A percentile compares a stretch with the other conserved stretches of the same genome.
Conservation (phyloP, 1,284 basidiomycete genomes). For the Naganishia liquefaciens region DNA sequence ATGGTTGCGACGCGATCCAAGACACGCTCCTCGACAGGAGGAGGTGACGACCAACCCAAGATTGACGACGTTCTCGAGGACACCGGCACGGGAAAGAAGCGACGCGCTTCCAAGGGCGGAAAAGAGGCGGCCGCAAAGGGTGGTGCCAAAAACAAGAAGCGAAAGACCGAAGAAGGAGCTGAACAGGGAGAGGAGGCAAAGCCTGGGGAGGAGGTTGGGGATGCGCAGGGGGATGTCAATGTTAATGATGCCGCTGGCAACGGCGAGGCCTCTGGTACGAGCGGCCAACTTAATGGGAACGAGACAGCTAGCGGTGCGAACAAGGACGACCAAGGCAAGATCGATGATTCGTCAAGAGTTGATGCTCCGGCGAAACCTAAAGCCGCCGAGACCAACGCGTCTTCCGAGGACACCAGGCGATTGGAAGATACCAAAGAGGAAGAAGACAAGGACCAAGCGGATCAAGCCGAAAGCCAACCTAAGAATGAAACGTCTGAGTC, state of each 20-base stretch:
- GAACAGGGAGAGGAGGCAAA: conserved; percentile 6
- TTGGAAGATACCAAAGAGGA: not conserved
- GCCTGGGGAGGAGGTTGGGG: conserved; percentile 8
- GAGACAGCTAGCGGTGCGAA: conserved; percentile 1
- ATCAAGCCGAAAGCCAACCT: not conserved
- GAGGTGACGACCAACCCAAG: conserved; percentile 24
- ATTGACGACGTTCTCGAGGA: conserved; percentile 28
- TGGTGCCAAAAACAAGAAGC: conserved; percentile 15
- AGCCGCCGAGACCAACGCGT: not conserved
- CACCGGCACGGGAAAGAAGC: conserved; percentile 2
- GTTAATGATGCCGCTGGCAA: not conserved
- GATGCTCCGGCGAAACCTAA: not conserved
- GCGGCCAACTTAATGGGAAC: not conserved
- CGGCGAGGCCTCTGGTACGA: no score
- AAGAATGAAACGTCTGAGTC: not conserved
- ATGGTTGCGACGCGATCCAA: conserved; percentile 30
- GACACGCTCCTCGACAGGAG: conserved; percentile 14
- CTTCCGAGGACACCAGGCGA: not conserved
- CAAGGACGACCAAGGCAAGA: not conserved
- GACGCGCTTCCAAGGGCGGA: conserved; percentile 8
- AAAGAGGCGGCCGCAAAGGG: not conserved
- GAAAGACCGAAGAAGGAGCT: conserved; percentile 17
- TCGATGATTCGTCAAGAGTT: not conserved
- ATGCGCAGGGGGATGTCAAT: not conserved
- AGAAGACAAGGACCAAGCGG: not conserved